Base-by-base conservation (phyloP, 2,329 filamentous ascomycete genomes). In the Aspergillus unguis region DNA sequence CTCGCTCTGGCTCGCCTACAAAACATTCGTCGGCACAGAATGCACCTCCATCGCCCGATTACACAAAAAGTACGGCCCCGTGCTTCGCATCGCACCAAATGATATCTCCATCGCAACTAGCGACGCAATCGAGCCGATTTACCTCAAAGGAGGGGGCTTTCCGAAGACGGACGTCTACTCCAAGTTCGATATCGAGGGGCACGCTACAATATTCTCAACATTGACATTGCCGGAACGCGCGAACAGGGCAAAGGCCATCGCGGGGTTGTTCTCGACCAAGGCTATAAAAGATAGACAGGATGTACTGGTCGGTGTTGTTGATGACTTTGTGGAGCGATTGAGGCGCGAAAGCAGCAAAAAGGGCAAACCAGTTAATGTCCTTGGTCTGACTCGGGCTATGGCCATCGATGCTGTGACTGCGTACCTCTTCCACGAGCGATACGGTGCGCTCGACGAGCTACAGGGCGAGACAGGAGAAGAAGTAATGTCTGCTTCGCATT, bases 161-260 rank as follows among this genome's bases (percentile, higher is more conserved):
- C 63, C 66, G 0, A 84, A 84, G 61, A 72, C 78, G 1, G 58
- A 63, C 0, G 77, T 72, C 52, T 84, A 84, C 61, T 64, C 65
- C 0, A 84, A 83, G 56, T 83, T 83, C 58, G 77, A 83, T 53
- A 79, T 82, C 17, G 80, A 82, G 57, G 78, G 77, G 1, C 77
- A 79, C 58, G 65, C 72, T 28, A 80, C 79, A 1, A 77, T 84
- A 33, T 84, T 84, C 65, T 78, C 75, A 3, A 74, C 71, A 0
- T 67, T 71, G 17, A 72, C 75, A 38, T 63, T 65, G 4, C 70
- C 70, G 1, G 70, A 78, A 43, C 64, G 80, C n/a, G 71, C 70
- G 5, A 58, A 62, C 3, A 65, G 79, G 41, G 78, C 77, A 17
- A 82, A 80, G 59, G 75, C 76, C 28, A 77, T 83, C 0, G 63